phyloP scores from a whole-genome alignment of 768 basidiomycete species.

The Boletales sp. region DNA sequence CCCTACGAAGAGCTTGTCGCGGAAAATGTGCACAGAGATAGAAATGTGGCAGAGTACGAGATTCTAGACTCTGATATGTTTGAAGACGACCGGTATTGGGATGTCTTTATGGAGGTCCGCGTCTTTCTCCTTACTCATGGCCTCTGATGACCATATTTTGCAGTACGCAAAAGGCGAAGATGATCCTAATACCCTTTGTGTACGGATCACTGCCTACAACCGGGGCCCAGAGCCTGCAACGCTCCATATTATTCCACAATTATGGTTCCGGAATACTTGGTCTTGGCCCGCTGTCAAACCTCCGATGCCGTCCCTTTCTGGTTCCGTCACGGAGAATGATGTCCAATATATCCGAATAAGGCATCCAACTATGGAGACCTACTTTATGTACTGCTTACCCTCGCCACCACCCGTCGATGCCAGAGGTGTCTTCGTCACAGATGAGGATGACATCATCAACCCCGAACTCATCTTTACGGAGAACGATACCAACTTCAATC shows the following conservation, averaged over 20 bases:
- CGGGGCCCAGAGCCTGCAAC: constrained; percentile 94
- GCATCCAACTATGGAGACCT: constrained; percentile 73
- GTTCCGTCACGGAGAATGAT: constrained; percentile 45
- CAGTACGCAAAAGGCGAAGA: constrained; percentile 99
- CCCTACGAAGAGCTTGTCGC: constrained; percentile 92
- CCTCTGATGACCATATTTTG: constrained; percentile 1
- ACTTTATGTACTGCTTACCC: constrained; percentile 83
- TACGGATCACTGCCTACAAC: constrained; percentile 96
- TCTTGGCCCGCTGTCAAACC: constrained; percentile 81
- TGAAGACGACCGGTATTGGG: constrained; percentile 95
- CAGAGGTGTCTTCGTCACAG: constrained; percentile 56
- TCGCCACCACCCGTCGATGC: constrained; percentile 88
- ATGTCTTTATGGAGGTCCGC: constrained; percentile 93
- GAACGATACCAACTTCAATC: constrained; percentile 93
- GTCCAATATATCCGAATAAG: constrained; percentile 63
- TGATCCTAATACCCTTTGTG: constrained; percentile 79
- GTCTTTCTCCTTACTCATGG: constrained; percentile 4
- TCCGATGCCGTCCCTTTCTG: constrained; percentile 57
- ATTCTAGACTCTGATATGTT: constrained; percentile 90
- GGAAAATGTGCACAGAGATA: constrained; percentile 77
- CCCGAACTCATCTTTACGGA: constrained; percentile 93
- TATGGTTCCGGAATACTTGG: constrained; percentile 99
- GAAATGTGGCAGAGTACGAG: constrained; percentile 90
- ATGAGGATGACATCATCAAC: constrained; percentile 57
- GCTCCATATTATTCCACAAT: constrained; percentile 89